Evolutionary conservation across 805 yeast species (phyloP).

Genomic region (Candida ponderosae): DNA sequence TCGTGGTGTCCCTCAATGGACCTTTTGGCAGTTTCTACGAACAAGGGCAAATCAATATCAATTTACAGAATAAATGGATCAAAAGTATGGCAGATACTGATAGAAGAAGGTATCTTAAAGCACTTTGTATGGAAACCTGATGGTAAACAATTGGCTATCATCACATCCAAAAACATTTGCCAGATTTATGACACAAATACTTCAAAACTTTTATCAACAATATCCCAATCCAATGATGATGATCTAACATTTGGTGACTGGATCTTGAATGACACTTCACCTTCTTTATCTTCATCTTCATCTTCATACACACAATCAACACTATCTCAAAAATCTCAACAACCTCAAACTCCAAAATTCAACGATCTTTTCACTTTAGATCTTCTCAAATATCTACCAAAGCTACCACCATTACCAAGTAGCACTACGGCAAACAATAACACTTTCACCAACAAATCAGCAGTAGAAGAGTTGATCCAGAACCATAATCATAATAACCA

Average conservation of each 20-base stretch:
- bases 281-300: too few species aligned
- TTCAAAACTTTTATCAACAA: constrained; percentile 29
- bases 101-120: constrained; percentile 13
- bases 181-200: constrained; percentile 38
- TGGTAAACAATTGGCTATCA: constrained; percentile 34
- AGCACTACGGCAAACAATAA: constrained; percentile 6
- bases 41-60: constrained; percentile 39
- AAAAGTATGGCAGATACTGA: constrained; percentile 39
- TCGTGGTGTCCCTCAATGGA: constrained; percentile 47
- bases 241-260: constrained; percentile 10
- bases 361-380: constrained; percentile 23
- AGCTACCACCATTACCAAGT: constrained; percentile 22
- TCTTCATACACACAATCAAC: too few species aligned
- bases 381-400: constrained; percentile 28
- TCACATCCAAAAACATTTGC: constrained; percentile 35
- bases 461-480: constrained; percentile 20
- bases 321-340: too few species aligned
- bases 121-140: constrained; percentile 27
- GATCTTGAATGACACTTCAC: constrained; percentile 2
- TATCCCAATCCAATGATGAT: constrained; percentile 3
- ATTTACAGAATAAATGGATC: constrained; percentile 49
- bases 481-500: constrained; percentile 12
- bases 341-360: constrained; percentile 7
- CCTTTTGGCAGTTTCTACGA: constrained; percentile 37
- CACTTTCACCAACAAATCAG: constrained; percentile 18